These are phyloP conservation scores for Cyberlindnera nakhonratchasimensis DNA, from an alignment of 805 yeast genomes.

Conservation along the genomic window DNA sequence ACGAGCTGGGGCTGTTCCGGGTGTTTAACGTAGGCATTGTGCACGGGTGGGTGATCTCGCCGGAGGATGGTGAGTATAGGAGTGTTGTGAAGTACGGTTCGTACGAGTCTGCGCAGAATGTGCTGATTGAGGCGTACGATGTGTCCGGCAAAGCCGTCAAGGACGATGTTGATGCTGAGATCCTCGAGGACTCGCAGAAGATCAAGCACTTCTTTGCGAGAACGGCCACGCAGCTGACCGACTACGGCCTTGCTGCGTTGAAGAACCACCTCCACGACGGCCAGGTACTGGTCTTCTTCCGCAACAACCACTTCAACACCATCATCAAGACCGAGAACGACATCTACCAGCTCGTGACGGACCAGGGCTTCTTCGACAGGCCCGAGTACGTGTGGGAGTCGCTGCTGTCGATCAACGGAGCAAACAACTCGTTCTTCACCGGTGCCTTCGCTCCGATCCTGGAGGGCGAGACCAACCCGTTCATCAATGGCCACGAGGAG, in stretches of 20 bases:
- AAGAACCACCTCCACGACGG: conserved; percentile 44
- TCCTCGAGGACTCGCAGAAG: conserved; percentile 33
- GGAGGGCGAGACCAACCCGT: conserved; percentile 23
- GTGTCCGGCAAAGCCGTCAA: conserved; percentile 26
- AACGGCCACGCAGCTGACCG: conserved; percentile 75
- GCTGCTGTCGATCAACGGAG: conserved; percentile 61
- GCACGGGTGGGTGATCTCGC: conserved; percentile 83
- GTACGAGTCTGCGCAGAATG: conserved; percentile 59
- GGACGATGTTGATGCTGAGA: conserved; percentile 27
- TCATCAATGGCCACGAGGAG: conserved; percentile 27
- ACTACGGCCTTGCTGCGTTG: conserved; percentile 53
- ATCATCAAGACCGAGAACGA: conserved; percentile 46
- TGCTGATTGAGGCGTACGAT: conserved; percentile 46
- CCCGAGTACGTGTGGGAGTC: conserved; percentile 78
- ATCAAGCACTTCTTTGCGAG: conserved; percentile 49
- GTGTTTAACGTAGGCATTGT: conserved; percentile 57
- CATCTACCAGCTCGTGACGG: conserved; percentile 70
- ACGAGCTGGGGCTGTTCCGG: conserved; percentile 54
- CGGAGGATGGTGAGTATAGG: conserved; percentile 33
- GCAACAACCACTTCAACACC: conserved; percentile 88
- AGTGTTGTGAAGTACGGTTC: conserved; percentile 41
- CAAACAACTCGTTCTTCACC: conserved; percentile 62
- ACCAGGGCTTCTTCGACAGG: conserved; percentile 53
- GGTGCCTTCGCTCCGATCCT: conserved; percentile 55
- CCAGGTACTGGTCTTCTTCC: conserved; percentile 67